Evolutionary conservation across 2,329 filamentous ascomycete genomes (phyloP), one percentile per base, ranked within the genome.

Genomic region (Penicillium sumatraense): DNA sequence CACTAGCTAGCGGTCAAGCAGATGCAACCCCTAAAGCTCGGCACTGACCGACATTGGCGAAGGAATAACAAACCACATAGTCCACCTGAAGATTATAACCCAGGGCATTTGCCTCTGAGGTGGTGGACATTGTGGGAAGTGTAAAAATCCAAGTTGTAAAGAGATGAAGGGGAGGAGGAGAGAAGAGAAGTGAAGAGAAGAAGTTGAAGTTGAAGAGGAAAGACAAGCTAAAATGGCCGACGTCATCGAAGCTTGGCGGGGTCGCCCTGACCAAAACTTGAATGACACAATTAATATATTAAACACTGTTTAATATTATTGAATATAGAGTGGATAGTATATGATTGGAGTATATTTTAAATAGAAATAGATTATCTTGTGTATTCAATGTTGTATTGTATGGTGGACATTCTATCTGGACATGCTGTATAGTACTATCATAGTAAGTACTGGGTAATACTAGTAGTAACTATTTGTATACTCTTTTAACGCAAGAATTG

Each of bases 21-120:
- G 13, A n/a, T 24, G 57, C 36, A 62, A 44, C 38, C 20, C 26
- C 38, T 35, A 48, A 26, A 18, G 8, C 31, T 18, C 16, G 11
- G 24, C 16, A 54, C 78, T 59, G 78, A 89, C 90, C 85, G 56
- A 84, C 83, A 51, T 83, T 80, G 40, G 86, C 83, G 67, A 93
- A 88, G 62, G 86, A 83, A 76, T 90, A 96, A 68, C 86, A 85
- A 62, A 98, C 85, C 60, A 96, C 92, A 80, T 92, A 97, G 81
- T 97, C 93, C 60, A 96, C 91, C 62, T 90, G 81, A 71, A 87
- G 81, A 64, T 88, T 88, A 53, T 76, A 78, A 63, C 80, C 73
- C 21, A 63, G 58, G 27, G 63, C 59, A 48, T 69, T 66, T 49
- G 50, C 56, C 45, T 68, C 64, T 14, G 61, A 56, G n/a, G 62